Evolutionary conservation across 2,329 filamentous ascomycete species (phyloP).

Genomic region (Fusarium ambrosium): DNA sequence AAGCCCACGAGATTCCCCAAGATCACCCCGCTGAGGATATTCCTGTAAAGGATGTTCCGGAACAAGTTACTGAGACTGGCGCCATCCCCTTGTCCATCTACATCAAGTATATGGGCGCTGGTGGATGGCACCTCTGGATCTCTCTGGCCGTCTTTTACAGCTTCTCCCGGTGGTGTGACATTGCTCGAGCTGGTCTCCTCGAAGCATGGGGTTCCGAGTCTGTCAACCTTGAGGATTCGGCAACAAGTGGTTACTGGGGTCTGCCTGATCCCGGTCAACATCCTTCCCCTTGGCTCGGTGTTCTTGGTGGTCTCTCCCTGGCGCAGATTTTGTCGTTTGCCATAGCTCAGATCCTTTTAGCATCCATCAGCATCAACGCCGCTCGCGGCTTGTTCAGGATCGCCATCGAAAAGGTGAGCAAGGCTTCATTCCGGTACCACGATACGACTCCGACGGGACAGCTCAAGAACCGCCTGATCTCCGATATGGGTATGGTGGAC

Average conservation of each 20-base stretch:
- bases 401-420: slow-evolving; percentile 80
- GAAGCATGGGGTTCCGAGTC: slow-evolving; percentile 85
- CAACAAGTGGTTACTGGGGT: slow-evolving; percentile 44
- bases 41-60: slow-evolving; percentile 46
- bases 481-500: slow-evolving; percentile 90
- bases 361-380: slow-evolving; percentile 84
- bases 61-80: slow-evolving; percentile 65
- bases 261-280: slow-evolving; percentile 75
- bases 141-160: slow-evolving; percentile 73
- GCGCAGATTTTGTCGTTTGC: slow-evolving; percentile 71
- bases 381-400: slow-evolving; percentile 80
- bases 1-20: slow-evolving; percentile 45
- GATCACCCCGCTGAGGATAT: slow-evolving; percentile 50
- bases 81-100: slow-evolving; percentile 83
- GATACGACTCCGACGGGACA: slow-evolving; percentile 90
- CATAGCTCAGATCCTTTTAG: slow-evolving; percentile 74
- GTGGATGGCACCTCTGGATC: slow-evolving; percentile 80
- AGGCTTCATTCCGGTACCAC: slow-evolving; percentile 90
- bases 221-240: slow-evolving; percentile 35
- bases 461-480: slow-evolving; percentile 92
- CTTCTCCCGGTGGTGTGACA: slow-evolving; percentile 72
- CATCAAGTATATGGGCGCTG: slow-evolving; percentile 87
- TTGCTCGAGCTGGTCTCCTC: slow-evolving; percentile 83
- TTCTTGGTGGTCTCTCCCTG: slow-evolving; percentile 76
- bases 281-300: slow-evolving; percentile 80